Conservation (phyloP, 768 basidiomycete genomes). For the Crepidotus variabilis region DNA sequence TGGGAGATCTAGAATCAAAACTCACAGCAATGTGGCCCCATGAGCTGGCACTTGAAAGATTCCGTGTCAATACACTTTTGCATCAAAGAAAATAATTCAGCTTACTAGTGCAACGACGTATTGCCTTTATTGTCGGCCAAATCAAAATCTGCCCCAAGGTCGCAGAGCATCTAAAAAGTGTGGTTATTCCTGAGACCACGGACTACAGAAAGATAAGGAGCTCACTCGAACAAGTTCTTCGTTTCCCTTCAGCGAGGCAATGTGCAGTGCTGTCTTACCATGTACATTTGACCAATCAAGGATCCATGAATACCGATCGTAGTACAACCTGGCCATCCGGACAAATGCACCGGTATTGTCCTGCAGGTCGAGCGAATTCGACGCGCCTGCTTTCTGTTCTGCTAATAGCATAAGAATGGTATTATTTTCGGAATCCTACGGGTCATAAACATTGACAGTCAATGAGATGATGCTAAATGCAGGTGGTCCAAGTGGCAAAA, state of each 20-base stretch:
- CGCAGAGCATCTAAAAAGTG: constrained; percentile 74
- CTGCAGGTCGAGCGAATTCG: constrained; percentile 45
- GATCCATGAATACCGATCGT: constrained; percentile 81
- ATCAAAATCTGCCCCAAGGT: constrained; percentile 87
- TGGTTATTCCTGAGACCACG: constrained; percentile 1
- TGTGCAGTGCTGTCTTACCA: constrained; percentile 88
- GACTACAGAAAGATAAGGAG: constrained; percentile 11
- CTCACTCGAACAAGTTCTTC: constrained; percentile 83
- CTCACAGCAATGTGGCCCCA: constrained; percentile 83
- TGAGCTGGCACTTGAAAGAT: constrained; percentile 64
- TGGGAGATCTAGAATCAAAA: constrained; percentile 8
- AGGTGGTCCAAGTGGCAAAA: constrained; percentile 3
- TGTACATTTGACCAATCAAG: constrained; percentile 91
- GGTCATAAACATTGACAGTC: constrained; percentile 1
- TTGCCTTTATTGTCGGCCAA: constrained; percentile 90
- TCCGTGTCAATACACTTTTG: constrained; percentile 7
- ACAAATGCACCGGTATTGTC: constrained; percentile 71
- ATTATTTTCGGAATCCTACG: constrained; percentile 87
- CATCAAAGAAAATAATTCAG: constrained; percentile 9
- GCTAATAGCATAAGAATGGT: constrained; percentile 94
- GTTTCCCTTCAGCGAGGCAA: constrained; percentile 85
- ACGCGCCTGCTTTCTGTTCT: constrained; percentile 59
- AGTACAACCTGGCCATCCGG: constrained; percentile 85
- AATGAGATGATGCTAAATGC: background rate
- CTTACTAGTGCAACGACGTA: constrained; percentile 90